A percentile compares a stretch with the other conserved stretches of the same genome.
phyloP scores from a whole-genome alignment of 108 stramenopile species.

The Licmophora abbreviata region DNA sequence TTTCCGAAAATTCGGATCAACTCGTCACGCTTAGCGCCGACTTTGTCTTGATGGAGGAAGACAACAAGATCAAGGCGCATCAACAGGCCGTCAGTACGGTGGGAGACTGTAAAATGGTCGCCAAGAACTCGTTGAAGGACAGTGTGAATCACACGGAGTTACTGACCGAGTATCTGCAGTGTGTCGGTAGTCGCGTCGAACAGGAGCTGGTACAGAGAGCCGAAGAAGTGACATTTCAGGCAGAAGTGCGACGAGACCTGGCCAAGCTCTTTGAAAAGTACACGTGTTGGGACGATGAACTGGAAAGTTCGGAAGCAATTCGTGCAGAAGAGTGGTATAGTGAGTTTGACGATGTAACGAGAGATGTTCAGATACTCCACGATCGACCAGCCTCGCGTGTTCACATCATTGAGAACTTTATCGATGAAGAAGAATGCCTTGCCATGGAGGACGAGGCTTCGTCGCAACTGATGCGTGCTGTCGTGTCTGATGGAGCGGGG shows the following conservation, averaged over 20 bases:
- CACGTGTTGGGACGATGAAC: constrained; percentile 17
- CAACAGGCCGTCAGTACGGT: constrained; percentile 33
- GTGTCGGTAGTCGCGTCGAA: constrained; percentile 21
- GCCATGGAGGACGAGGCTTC: constrained; percentile 58
- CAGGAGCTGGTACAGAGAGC: too few relatives aligned
- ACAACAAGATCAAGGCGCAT: constrained; percentile 28
- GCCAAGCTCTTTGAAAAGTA: constrained; percentile 44
- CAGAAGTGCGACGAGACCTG: constrained; percentile 24
- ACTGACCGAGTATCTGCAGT: constrained; percentile 22
- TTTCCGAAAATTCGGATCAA: too few relatives aligned
- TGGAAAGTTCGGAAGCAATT: constrained; percentile 39
- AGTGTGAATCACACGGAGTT: too few relatives aligned
- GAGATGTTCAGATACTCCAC: constrained; percentile 41
- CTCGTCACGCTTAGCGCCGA: constrained; percentile 13
- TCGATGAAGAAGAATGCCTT: constrained; percentile 73
- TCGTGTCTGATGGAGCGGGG: constrained; percentile 80
- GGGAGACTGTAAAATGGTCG: constrained; percentile 16
- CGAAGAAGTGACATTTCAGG: constrained; percentile 43
- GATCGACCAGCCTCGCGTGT: constrained; percentile 63
- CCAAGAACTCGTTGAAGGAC: neutral
- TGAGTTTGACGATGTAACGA: constrained; percentile 7
- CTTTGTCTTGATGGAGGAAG: constrained; percentile 36
- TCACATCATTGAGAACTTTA: constrained; percentile 69
- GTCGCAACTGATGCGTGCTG: constrained; percentile 56
- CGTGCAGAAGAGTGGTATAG: constrained; percentile 6